Base-by-base conservation (phyloP, 1,139 yeast genomes). In the Debaryomyces sp. region DNA sequence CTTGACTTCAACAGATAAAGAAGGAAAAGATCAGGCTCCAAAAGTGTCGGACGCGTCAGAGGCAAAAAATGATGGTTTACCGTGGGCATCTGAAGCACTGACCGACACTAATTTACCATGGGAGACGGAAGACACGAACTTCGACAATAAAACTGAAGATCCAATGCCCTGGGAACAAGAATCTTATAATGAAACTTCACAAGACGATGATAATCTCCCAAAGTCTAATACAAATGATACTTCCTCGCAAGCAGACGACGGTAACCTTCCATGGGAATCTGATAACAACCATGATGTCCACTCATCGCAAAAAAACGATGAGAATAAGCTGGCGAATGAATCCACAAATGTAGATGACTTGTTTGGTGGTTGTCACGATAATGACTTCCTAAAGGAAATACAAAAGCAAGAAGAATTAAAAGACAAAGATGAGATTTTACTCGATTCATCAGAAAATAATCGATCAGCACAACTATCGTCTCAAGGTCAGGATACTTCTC, bases 291-390 rank as follows among this genome's bases (percentile, higher is more conserved):
- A 32, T 12, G 24, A 12, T 6, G 13, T 18, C 13, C 13, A 8
- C 6, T 3, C 33, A n/a, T 10, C n/a, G 5, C 33, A 39, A 30
- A 6, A n/a, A n/a, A 43, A 38, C 12, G 9, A 37, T 17, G 40
- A 32, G 32, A 41, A 26, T 10, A 13, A 32, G 21, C 6, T 17
- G 12, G 9, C 18, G 12, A 32, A 46, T 18, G 40, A 39, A 12
- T 15, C 41, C 18, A 29, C 44, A 5, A 48, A 50, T 22, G 43
- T 58, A 9, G 61, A 57, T 23, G 51, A 50, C 6, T 50, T 61
- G 17, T 58, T 60, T 50, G 49, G 45, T 13, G 57, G 43, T 9
- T 54, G 46, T 13, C 50, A 51, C 12, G 63, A 60, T 26, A 57
- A 56, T 27, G 58, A 53, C 21, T 59, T 60, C 40, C 54, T 59